Conservation (phyloP, 2,329 filamentous ascomycete species). For the Colletotrichum scovillei region DNA sequence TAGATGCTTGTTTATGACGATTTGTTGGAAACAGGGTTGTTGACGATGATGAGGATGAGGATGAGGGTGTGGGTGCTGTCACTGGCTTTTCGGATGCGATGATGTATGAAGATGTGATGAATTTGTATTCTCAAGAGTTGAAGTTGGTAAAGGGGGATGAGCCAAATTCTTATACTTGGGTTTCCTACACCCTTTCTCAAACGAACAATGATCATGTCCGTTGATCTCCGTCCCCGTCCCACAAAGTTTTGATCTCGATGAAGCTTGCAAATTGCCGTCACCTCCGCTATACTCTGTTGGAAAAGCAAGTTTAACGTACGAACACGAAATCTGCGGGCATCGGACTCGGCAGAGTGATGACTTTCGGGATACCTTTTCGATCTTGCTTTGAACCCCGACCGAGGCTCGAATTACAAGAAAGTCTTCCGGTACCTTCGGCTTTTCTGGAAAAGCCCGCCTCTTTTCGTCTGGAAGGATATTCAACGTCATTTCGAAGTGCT, state of each 20-base stretch:
- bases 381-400: background rate
- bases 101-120: background rate
- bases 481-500: background rate
- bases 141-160: background rate
- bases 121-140: background rate
- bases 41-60: background rate
- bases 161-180: background rate
- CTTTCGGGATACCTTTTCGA: background rate
- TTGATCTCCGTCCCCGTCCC: background rate
- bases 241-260: background rate
- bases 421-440: background rate
- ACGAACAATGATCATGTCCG: background rate
- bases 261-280: background rate
- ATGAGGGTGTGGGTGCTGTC: background rate
- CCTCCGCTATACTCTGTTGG: background rate
- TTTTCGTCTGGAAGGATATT: background rate
- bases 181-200: background rate
- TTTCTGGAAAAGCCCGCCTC: background rate
- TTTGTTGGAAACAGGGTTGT: background rate
- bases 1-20: background rate
- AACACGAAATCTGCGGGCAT: background rate
- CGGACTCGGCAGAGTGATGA: background rate
- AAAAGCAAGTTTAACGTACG: background rate
- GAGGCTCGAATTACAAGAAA: background rate
- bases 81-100: background rate